Conservation (phyloP, 2,329 filamentous ascomycete genomes). For the Penicillium fuscoglaucum region DNA sequence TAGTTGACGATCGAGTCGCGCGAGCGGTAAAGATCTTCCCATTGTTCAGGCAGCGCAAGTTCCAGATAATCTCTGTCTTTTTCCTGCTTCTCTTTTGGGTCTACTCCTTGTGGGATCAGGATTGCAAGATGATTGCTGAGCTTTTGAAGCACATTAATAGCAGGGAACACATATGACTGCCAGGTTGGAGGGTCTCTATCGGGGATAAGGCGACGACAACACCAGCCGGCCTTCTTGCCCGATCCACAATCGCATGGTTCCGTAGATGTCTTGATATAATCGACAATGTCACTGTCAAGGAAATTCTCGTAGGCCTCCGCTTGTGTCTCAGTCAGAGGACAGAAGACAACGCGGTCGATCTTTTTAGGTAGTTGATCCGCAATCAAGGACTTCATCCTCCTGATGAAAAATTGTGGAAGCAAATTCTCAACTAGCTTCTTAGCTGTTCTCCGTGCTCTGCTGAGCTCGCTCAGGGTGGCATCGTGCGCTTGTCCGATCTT, state of each 20-base stretch:
- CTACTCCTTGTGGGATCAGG: slow-evolving; percentile 68
- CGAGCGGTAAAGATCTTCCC: slow-evolving; percentile 70
- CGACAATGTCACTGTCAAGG: slow-evolving; percentile 69
- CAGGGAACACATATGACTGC: slow-evolving; percentile 79
- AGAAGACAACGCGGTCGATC: slow-evolving; percentile 91
- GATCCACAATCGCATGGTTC: slow-evolving; percentile 70
- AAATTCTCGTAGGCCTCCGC: slow-evolving; percentile 79
- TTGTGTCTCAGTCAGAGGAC: slow-evolving; percentile 80
- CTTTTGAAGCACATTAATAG: slow-evolving; percentile 79
- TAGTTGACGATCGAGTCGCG: slow-evolving; percentile 78
- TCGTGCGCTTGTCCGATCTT: slow-evolving; percentile 90
- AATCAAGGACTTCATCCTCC: slow-evolving; percentile 90
- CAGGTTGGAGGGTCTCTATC: slow-evolving; percentile 60
- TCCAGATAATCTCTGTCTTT: slow-evolving; percentile 74
- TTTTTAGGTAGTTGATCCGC: slow-evolving; percentile 93
- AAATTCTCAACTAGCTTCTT: slow-evolving; percentile 83
- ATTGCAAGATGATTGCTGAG: slow-evolving; percentile 90
- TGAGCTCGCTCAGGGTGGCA: slow-evolving; percentile 79
- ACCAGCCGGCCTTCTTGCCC: slow-evolving; percentile 74
- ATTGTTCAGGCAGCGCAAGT: slow-evolving; percentile 71
- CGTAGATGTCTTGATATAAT: slow-evolving; percentile 66
- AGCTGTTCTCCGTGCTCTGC: slow-evolving; percentile 76
- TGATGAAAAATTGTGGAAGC: slow-evolving; percentile 83
- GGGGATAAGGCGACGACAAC: slow-evolving; percentile 65
- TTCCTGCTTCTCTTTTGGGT: slow-evolving; percentile 70